These are phyloP conservation scores for Solioccasus polychromus DNA, from an alignment of 768 basidiomycete species.

Conservation along the genomic window DNA sequence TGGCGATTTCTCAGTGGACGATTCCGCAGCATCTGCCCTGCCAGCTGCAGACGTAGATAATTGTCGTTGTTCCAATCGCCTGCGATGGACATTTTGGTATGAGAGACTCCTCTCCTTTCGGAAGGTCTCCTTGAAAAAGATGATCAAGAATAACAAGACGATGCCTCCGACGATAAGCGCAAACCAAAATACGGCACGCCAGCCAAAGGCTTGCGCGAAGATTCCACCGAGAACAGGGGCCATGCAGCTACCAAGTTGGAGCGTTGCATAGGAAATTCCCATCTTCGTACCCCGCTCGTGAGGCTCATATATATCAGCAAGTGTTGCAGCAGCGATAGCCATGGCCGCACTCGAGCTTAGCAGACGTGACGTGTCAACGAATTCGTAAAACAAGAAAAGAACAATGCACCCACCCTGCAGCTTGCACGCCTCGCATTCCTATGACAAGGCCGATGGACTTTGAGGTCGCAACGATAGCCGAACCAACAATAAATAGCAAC, in stretches of 20 bases:
- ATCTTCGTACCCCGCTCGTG: slow-evolving; percentile 78
- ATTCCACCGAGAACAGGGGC: slow-evolving; percentile 72
- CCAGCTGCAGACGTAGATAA: slow-evolving; percentile 4
- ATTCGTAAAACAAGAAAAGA: not conserved
- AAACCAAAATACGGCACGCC: slow-evolving; percentile 89
- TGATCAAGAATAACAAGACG: slow-evolving; percentile 52
- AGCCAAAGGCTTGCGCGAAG: slow-evolving; percentile 62
- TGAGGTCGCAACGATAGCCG: slow-evolving; percentile 56
- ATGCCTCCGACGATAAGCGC: slow-evolving; percentile 57
- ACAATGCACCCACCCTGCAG: slow-evolving; percentile 44
- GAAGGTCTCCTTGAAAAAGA: slow-evolving; percentile 80
- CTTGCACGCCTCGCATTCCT: slow-evolving; percentile 66
- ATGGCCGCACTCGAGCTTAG: slow-evolving; percentile 63
- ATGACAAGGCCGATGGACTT: slow-evolving; percentile 57
- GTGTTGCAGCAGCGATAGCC: slow-evolving; percentile 71
- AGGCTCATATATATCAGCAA: slow-evolving; percentile 79
- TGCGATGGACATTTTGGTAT: slow-evolving; percentile 66
- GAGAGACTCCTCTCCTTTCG: slow-evolving; percentile 75
- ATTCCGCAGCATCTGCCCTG: not conserved
- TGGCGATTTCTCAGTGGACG: slow-evolving; percentile 7
- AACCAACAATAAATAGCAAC: slow-evolving; percentile 52
- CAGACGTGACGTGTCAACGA: not conserved
- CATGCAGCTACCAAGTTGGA: slow-evolving; percentile 64
- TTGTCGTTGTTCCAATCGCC: slow-evolving; percentile 31
- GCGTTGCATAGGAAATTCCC: slow-evolving; percentile 81